Percentiles rank a stretch among this genome's conserved stretches.
Evolutionary conservation across 768 basidiomycete species (phyloP).

Genomic region (Boletus reticulatus): DNA sequence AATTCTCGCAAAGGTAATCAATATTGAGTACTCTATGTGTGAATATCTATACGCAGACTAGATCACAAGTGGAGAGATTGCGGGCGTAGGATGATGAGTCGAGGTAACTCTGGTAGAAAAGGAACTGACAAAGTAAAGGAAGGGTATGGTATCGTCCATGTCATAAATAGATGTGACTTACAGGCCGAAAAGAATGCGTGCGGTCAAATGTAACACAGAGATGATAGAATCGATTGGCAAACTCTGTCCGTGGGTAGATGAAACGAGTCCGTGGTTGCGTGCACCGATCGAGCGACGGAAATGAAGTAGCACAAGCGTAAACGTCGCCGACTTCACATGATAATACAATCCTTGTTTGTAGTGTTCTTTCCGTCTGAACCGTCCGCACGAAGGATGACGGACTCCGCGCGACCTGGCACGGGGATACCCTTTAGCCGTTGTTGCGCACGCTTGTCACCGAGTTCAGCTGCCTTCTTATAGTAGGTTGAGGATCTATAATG

Average conservation of each 20-base stretch:
- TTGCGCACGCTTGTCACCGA: slow-evolving; percentile 89
- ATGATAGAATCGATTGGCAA: slow-evolving; percentile 9
- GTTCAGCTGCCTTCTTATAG: slow-evolving; percentile 89
- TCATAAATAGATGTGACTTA: slow-evolving; percentile 1
- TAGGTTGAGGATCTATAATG: slow-evolving; percentile 61
- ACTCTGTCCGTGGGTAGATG: slow-evolving; percentile 20
- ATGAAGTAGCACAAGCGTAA: slow-evolving; percentile 12
- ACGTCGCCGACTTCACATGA: slow-evolving; percentile 58
- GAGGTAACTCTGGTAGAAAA: not conserved
- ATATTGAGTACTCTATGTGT: slow-evolving; percentile 17
- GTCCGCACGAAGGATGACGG: slow-evolving; percentile 56
- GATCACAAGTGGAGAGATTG: slow-evolving; percentile 1
- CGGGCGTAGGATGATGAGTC: slow-evolving; percentile 1
- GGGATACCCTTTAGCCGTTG: slow-evolving; percentile 73
- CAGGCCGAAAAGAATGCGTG: slow-evolving; percentile 1
- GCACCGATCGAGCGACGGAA: slow-evolving; percentile 7
- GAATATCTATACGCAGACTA: slow-evolving; percentile 24
- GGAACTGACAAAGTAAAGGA: slow-evolving; percentile 10
- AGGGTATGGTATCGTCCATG: not conserved
- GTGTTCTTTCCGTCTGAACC: slow-evolving; percentile 48
- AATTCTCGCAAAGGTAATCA: not conserved
- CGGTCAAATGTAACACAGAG: slow-evolving; percentile 2
- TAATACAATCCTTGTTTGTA: slow-evolving; percentile 77
- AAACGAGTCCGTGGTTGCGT: slow-evolving; percentile 5
- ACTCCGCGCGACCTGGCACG: slow-evolving; percentile 57